A percentile compares a stretch with the other conserved stretches of the same genome.
Evolutionary conservation across 2,329 filamentous ascomycete species (phyloP).

Genomic region (Escovopsis weberi): DNA sequence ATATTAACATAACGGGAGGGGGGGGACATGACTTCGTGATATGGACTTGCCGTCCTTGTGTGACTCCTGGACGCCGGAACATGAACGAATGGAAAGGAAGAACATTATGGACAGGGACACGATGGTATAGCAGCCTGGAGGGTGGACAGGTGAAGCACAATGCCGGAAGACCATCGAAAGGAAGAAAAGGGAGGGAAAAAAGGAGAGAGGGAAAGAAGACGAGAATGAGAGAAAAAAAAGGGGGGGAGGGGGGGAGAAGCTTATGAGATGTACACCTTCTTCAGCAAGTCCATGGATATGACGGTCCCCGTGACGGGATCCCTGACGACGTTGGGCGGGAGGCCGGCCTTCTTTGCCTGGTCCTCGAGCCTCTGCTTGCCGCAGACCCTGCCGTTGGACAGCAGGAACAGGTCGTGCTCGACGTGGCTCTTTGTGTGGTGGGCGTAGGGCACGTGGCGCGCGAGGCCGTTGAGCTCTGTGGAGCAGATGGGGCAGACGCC

Average conservation of each 20-base stretch:
- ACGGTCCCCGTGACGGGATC: conserved; percentile 65
- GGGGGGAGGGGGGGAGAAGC: not conserved
- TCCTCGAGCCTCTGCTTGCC: conserved; percentile 59
- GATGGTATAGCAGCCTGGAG: no score
- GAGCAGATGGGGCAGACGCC: conserved; percentile 91
- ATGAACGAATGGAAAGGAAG: no score
- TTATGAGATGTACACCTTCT: conserved; percentile 85
- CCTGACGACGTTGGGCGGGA: conserved; percentile 51
- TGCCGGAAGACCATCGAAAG: not conserved
- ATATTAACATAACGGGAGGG: no score
- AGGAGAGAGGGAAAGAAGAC: not conserved
- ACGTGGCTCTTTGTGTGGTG: conserved; percentile 91
- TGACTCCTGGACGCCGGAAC: no score
- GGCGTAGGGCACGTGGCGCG: conserved; percentile 79
- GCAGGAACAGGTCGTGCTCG: conserved; percentile 69
- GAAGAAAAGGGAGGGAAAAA: not conserved
- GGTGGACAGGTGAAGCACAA: no score
- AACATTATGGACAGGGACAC: no score
- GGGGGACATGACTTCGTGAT: no score
- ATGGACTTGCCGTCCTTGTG: no score
- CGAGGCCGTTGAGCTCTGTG: conserved; percentile 85
- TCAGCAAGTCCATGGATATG: conserved; percentile 46
- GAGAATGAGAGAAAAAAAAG: not conserved
- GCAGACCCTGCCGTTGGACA: conserved; percentile 82
- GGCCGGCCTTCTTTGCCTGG: conserved; percentile 65